These are phyloP conservation scores for Calocybe gangraenosa DNA, from an alignment of 768 basidiomycete genomes.

Conservation along the genomic window DNA sequence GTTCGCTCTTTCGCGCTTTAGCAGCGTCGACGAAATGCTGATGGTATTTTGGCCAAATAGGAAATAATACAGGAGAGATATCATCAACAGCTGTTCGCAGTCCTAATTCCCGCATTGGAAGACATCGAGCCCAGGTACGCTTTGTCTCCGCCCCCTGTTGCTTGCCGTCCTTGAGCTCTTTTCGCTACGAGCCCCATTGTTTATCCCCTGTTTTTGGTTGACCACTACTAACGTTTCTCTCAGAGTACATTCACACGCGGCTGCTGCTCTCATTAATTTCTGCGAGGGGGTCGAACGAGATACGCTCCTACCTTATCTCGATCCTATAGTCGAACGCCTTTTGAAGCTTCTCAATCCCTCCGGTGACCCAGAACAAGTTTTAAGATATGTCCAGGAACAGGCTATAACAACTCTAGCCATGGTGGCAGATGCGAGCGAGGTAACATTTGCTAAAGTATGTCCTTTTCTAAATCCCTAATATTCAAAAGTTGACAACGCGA, in stretches of 20 bases:
- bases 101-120: conserved; percentile 68
- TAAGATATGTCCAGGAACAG: conserved; percentile 81
- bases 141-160: background rate
- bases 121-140: conserved; percentile 68
- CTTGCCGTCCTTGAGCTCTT: background rate
- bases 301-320: conserved; percentile 72
- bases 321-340: conserved; percentile 71
- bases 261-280: conserved; percentile 86
- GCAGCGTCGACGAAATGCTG: no score
- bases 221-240: background rate
- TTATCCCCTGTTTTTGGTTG: background rate
- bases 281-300: conserved; percentile 81
- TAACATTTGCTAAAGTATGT: conserved; percentile 66
- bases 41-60: conserved; percentile 26
- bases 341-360: conserved; percentile 60
- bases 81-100: conserved; percentile 64
- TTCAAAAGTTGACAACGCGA: no score
- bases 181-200: no score
- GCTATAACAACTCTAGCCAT: conserved; percentile 85
- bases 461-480: no score
- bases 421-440: conserved; percentile 84
- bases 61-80: conserved; percentile 74
- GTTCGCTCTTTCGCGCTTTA: conserved; percentile 8
- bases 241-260: conserved; percentile 85
- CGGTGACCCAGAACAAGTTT: conserved; percentile 36